Base-by-base conservation (phyloP, 1,139 yeast genomes). In the Yamadazyma sp. region DNA sequence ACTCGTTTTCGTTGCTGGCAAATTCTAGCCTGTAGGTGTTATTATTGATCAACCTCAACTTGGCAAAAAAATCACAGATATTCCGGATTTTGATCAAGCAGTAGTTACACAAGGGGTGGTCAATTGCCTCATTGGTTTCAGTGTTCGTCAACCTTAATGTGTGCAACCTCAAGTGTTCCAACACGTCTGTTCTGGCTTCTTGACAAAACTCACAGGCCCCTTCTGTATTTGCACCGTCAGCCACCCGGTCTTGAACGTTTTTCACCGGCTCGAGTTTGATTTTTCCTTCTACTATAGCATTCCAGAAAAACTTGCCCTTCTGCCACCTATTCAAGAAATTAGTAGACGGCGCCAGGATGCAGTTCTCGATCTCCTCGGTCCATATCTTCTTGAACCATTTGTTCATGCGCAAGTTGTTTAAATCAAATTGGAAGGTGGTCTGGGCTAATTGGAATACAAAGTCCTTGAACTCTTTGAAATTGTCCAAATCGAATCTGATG, bases 181-280 rank as follows among this genome's bases (percentile, higher is more conserved):
- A 67, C 42, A 78, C 73, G 50, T 80, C 86, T 51, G 76, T 75
- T 44, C 94, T 72, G 12, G 64, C 55, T 58, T 89, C 96, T 8
- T 89, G 92, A 64, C 97, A 90, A 35, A 89, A 68, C 7, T 89
- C 73, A 62, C 97, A 90, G 3, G 88, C 78, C 3, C 80, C 79
- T 39, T 73, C 67, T 14, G 82, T 75, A 1, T 96, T 95, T n/a
- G n/a, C n/a, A n/a, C n/a, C n/a, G n/a, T 62, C 50, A 48, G 72
- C 76, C 60, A 80, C 80, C 0, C 76, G 76, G 56, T 88, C 96
- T 52, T 87, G 88, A 26, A 85, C 75, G 0, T 92, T 95, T 39
- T 89, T 82, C 11, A 90, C 76, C 1, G 98, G 97, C 59, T 89
- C 96, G 29, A 92, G 82, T 11, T 81, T 73, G 6, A 87, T 89